These are phyloP conservation scores for Ustilago loliicola DNA, from an alignment of 1,284 basidiomycete species.

Conservation along the genomic window DNA sequence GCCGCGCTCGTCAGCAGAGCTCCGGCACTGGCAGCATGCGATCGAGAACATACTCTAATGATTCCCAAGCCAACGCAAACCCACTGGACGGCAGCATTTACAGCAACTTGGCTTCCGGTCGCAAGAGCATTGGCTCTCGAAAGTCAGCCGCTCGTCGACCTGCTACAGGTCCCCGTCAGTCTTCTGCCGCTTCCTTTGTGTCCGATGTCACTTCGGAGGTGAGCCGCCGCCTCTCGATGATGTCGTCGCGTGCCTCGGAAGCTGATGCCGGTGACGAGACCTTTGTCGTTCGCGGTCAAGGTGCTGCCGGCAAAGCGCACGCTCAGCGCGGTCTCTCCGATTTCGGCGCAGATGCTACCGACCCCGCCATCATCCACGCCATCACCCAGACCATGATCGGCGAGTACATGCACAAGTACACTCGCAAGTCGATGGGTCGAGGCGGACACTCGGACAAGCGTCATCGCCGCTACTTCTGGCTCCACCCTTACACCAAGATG, in stretches of 20 bases:
- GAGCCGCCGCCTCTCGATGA: constrained; percentile 56
- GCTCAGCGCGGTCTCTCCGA: constrained; percentile 31
- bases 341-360: constrained; percentile 52
- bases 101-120: constrained; percentile 33
- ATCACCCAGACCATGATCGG: constrained; percentile 99
- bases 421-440: constrained; percentile 83
- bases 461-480: constrained; percentile 98
- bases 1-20: constrained; percentile 43
- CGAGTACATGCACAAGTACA: constrained; percentile 98
- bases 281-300: constrained; percentile 28
- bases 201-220: constrained; percentile 64
- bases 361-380: constrained; percentile 78
- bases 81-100: constrained; percentile 54
- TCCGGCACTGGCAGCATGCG: constrained; percentile 45
- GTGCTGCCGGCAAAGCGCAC: constrained; percentile 17
- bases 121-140: constrained; percentile 49
- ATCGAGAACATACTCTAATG: constrained; percentile 51
- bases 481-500: constrained; percentile 98
- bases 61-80: constrained; percentile 27
- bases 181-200: constrained; percentile 60
- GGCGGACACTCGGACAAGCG: constrained; percentile 90
- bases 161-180: constrained; percentile 37
- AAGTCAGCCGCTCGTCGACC: constrained; percentile 40
- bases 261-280: constrained; percentile 45
- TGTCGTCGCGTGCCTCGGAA: constrained; percentile 52